phyloP scores from a whole-genome alignment of 2,329 filamentous ascomycete genomes.

The Madurella fahalii region DNA sequence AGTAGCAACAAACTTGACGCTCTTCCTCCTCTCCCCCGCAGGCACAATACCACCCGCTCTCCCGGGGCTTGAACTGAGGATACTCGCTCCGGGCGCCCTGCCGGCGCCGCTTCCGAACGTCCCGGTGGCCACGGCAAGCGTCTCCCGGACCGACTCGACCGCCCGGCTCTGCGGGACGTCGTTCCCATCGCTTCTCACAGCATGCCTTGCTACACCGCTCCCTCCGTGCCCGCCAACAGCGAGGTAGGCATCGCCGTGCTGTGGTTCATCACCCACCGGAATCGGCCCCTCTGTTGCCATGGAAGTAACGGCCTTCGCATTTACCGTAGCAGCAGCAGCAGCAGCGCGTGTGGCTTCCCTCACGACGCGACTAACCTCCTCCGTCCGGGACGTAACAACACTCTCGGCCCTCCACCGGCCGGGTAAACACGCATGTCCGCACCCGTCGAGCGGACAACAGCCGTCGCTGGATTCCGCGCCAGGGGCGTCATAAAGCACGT shows the following conservation, averaged over 20 bases:
- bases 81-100: constrained; percentile 27
- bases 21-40: constrained; percentile 57
- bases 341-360: constrained; percentile 33
- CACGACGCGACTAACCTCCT: constrained; percentile 49
- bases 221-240: not conserved
- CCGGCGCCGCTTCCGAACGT: constrained; percentile 22
- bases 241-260: not conserved
- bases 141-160: constrained; percentile 56
- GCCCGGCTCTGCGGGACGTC: constrained; percentile 58
- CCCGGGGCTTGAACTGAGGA: constrained; percentile 50
- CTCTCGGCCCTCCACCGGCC: constrained; percentile 51
- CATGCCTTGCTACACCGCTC: not conserved
- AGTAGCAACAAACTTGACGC: constrained; percentile 57
- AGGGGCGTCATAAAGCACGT: constrained; percentile 20
- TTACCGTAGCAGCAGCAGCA: constrained; percentile 9
- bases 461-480: constrained; percentile 45
- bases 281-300: constrained; percentile 6
- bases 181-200: constrained; percentile 46
- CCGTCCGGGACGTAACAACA: constrained; percentile 38
- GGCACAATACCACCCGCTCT: constrained; percentile 21
- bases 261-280: not conserved
- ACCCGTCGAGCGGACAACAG: constrained; percentile 62
- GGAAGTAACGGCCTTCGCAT: constrained; percentile 16
- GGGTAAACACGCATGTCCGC: constrained; percentile 59
- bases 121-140: constrained; percentile 30